phyloP scores from a whole-genome alignment of 2,329 filamentous ascomycete genomes.

The Nothophoma quercina region DNA sequence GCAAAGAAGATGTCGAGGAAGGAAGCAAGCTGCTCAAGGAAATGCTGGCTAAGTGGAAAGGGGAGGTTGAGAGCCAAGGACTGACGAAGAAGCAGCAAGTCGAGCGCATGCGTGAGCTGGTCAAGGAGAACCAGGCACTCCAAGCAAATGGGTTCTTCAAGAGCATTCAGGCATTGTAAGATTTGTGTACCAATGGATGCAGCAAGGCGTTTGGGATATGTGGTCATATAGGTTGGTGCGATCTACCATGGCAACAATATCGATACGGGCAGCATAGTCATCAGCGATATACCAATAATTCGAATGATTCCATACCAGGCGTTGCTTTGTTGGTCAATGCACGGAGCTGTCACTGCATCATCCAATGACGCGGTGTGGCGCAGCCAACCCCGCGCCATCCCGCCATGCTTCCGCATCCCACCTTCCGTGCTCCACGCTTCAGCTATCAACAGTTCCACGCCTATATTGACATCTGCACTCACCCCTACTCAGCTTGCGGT shows the following conservation, averaged over 20 bases:
- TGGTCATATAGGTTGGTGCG: background rate
- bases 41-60: constrained; percentile 85
- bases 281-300: constrained; percentile 8
- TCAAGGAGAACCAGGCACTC: constrained; percentile 73
- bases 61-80: constrained; percentile 68
- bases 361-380: constrained; percentile 19
- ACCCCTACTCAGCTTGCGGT: background rate
- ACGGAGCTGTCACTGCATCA: background rate
- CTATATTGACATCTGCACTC: background rate
- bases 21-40: constrained; percentile 86
- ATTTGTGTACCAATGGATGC: background rate
- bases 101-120: constrained; percentile 77
- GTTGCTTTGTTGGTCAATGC: background rate
- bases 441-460: constrained; percentile 3
- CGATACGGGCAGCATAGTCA: background rate
- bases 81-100: constrained; percentile 72
- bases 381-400: constrained; percentile 15
- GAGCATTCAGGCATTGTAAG: constrained; percentile 56
- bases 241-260: no score
- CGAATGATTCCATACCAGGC: background rate
- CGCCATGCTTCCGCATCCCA: constrained; percentile 18
- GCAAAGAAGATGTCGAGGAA: constrained; percentile 86
- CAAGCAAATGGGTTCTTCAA: constrained; percentile 73
- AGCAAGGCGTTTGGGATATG: constrained; percentile 13
- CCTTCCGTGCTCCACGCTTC: constrained; percentile 1